phyloP scores from a whole-genome alignment of 768 basidiomycete species.

The Pleurotus tuber-regium region DNA sequence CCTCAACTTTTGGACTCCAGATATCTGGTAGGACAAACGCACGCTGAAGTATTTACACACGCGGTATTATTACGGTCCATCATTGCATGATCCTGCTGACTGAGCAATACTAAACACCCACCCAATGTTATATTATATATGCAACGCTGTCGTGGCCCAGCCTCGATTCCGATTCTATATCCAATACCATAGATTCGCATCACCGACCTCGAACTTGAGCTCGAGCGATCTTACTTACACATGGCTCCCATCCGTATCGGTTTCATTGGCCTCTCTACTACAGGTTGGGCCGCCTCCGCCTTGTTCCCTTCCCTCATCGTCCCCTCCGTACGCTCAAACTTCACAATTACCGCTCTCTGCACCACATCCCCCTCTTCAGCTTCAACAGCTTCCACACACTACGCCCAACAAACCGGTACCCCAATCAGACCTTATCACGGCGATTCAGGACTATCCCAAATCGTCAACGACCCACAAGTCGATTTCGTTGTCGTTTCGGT shows the following conservation, averaged over 20 bases:
- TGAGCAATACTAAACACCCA: too few species aligned
- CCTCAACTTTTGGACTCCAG: too few species aligned
- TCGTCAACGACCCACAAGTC: slow-evolving; percentile 33
- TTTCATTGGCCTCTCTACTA: slow-evolving; percentile 31
- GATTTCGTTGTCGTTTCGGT: slow-evolving; percentile 34
- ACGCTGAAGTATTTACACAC: too few species aligned
- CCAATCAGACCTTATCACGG: slow-evolving; percentile 33
- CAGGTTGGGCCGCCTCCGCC: slow-evolving; percentile 28
- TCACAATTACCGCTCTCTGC: slow-evolving; percentile 30
- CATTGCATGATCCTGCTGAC: too few species aligned
- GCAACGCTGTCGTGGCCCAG: too few species aligned
- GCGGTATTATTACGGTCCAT: too few species aligned
- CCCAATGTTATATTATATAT: too few species aligned
- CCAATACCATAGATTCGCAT: too few species aligned
- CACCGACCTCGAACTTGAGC: too few species aligned
- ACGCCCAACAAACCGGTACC: slow-evolving; percentile 21
- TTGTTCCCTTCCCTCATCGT: slow-evolving; percentile 24
- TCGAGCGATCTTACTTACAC: too few species aligned
- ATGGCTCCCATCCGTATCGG: slow-evolving; percentile 20
- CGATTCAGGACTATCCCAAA: slow-evolving; percentile 11
- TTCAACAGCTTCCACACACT: slow-evolving; percentile 26
- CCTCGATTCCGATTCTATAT: too few species aligned
- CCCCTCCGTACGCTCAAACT: slow-evolving; percentile 19
- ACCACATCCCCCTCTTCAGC: slow-evolving; percentile 30
- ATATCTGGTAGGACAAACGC: too few species aligned